Percentiles rank a stretch among this genome's conserved stretches.
These are phyloP conservation scores for Phytophthora capsici DNA, from an alignment of 352 stramenopile species.

Conservation along the genomic window DNA sequence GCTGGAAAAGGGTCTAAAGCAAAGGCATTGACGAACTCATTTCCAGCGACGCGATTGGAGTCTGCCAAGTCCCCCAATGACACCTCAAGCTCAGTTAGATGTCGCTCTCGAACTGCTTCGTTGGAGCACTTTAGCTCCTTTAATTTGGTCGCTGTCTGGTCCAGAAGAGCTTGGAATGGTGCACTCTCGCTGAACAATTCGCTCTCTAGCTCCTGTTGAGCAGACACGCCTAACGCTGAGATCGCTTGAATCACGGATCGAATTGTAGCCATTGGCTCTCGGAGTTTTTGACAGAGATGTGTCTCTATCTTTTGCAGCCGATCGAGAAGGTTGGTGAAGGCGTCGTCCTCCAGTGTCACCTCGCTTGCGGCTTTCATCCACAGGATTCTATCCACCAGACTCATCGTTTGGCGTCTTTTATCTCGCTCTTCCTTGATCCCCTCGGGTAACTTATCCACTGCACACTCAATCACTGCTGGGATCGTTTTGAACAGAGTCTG, in stretches of 20 bases:
- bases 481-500: conserved; percentile 21
- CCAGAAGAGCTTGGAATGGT: conserved; percentile 39
- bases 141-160: conserved; percentile 24
- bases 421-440: conserved; percentile 25
- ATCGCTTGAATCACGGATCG: conserved; percentile 30
- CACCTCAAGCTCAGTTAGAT: conserved; percentile 54
- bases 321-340: conserved; percentile 16
- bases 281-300: conserved; percentile 28
- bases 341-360: conserved; percentile 28
- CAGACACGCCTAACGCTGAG: conserved; percentile 23
- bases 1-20: conserved; percentile 26
- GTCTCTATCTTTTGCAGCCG: conserved; percentile 33
- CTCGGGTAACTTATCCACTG: conserved; percentile 21
- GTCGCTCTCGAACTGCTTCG: conserved; percentile 31
- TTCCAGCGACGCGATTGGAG: conserved; percentile 38
- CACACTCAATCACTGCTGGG: conserved; percentile 26
- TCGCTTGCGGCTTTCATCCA: conserved; percentile 49
- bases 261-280: conserved; percentile 35
- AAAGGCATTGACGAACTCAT: conserved; percentile 45
- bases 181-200: conserved; percentile 21
- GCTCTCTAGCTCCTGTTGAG: conserved; percentile 34
- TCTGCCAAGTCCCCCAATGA: conserved; percentile 47
- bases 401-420: conserved; percentile 33
- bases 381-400: conserved; percentile 28
- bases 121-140: not conserved